Evolutionary conservation across 2,329 filamentous ascomycete species (phyloP), one percentile per base, ranked within the genome.

Genomic region (Phyllosticta capitalensis): DNA sequence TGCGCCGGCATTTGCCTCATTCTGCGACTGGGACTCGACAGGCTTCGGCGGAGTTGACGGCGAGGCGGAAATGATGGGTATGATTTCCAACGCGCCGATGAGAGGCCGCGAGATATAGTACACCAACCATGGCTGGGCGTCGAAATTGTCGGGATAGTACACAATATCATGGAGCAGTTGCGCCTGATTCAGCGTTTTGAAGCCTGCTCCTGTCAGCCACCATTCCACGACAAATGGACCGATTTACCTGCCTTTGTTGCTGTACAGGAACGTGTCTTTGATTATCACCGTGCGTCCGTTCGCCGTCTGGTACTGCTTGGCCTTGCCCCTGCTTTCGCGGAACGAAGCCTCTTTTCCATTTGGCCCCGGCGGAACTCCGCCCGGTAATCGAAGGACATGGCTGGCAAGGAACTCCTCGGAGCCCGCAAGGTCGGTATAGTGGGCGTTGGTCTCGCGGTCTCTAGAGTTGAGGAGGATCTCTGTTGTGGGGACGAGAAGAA

Each of bases 321-420:
- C 90, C 80, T 97, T 97, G 64, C 88, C 89, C 72, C 91, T 86
- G 71, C 84, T 88, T 75, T 99, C 94, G 63, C 92, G 86, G 67
- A 95, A 78, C 10, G 71, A 70, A 19, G 76, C 77, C 64, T 83
- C 81, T 65, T 81, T 82, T 61, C 74, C 73, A 52, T 75, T 74
- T 59, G 72, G 70, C 56, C 75, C 73, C 22, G 78, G 78, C 54
- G 74, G 72, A 50, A 78, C 69, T 56, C 76, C 77, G 50, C 75
- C 76, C 50, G 90, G 87, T 65, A 96, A 85, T 67, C 92, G 90
- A 70, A 99, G 81, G 61, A 97, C 91, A 88, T 99, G 94, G 79
- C 94, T 97, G 64, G 86, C 90, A 61, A 99, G 82, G 73, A 99
- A 97, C 67, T 99, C 94, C 72, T 99, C 94, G 60, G 89, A 91